Percentiles rank a stretch among this genome's conserved stretches.
phyloP scores from a whole-genome alignment of 2,329 filamentous ascomycete genomes.

The Paracamarosporium sp. region DNA sequence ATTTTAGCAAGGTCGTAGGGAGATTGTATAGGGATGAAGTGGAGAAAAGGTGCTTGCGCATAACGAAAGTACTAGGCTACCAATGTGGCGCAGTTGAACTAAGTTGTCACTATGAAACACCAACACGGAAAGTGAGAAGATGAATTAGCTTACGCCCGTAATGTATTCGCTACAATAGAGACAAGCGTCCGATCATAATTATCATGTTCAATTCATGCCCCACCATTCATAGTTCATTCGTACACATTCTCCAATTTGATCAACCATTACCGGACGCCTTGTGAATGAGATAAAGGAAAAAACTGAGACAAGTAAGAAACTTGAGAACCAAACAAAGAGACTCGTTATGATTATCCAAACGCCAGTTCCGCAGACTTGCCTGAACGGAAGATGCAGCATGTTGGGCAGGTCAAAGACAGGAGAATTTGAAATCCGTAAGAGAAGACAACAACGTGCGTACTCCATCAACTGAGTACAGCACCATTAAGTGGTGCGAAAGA shows the following conservation, averaged over 20 bases:
- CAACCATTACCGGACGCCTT: neutral
- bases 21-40: neutral
- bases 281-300: neutral
- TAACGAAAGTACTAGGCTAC: neutral
- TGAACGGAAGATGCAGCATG: neutral
- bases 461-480: neutral
- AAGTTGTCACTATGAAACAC: neutral
- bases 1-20: neutral
- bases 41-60: neutral
- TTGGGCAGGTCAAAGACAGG: neutral
- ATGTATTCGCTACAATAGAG: neutral
- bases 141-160: neutral
- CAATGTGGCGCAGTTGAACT: neutral
- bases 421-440: neutral
- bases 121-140: neutral
- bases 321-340: neutral
- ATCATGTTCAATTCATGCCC: neutral
- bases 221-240: neutral
- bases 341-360: neutral
- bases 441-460: neutral
- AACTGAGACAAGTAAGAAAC: neutral
- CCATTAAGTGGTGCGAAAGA: no score
- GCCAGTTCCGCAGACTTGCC: neutral
- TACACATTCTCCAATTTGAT: slow-evolving; percentile 3
- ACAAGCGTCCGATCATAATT: neutral